phyloP scores from a whole-genome alignment of 2,329 filamentous ascomycete species.

The Pseudocercospora cruenta region DNA sequence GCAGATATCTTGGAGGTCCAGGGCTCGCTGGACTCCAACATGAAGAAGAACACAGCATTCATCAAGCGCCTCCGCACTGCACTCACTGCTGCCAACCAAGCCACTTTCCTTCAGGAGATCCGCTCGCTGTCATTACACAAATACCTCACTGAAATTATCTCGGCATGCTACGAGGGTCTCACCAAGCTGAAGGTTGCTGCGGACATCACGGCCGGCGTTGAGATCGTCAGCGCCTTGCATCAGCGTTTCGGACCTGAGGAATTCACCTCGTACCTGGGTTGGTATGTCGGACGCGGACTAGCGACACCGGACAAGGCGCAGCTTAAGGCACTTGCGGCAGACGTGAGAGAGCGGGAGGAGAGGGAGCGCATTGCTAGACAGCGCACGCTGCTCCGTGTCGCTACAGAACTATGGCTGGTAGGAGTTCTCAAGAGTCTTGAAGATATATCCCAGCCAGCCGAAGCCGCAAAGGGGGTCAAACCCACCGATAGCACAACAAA shows the following conservation, averaged over 20 bases:
- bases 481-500: conserved; percentile 63
- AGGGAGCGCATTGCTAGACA: conserved; percentile 89
- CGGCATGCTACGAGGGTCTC: conserved; percentile 91
- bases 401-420: conserved; percentile 95
- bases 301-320: conserved; percentile 85
- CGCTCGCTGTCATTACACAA: conserved; percentile 89
- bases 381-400: conserved; percentile 81
- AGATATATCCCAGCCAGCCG: conserved; percentile 67
- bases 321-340: conserved; percentile 76
- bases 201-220: conserved; percentile 89
- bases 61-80: conserved; percentile 94
- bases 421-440: conserved; percentile 82
- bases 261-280: conserved; percentile 89
- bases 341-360: conserved; percentile 91
- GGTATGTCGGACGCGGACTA: conserved; percentile 88
- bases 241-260: conserved; percentile 89
- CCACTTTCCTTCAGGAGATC: conserved; percentile 87
- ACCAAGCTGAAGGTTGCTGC: conserved; percentile 87
- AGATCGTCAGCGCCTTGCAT: conserved; percentile 92
- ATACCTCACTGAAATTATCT: conserved; percentile 95
- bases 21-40: conserved; percentile 83
- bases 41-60: conserved; percentile 98
- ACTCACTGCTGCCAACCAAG: conserved; percentile 75
- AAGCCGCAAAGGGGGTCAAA: conserved; percentile 61
- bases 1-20: conserved; percentile 77